Conservation (phyloP, 2,329 filamentous ascomycete genomes). For the Penicillium aurantiogriseum region DNA sequence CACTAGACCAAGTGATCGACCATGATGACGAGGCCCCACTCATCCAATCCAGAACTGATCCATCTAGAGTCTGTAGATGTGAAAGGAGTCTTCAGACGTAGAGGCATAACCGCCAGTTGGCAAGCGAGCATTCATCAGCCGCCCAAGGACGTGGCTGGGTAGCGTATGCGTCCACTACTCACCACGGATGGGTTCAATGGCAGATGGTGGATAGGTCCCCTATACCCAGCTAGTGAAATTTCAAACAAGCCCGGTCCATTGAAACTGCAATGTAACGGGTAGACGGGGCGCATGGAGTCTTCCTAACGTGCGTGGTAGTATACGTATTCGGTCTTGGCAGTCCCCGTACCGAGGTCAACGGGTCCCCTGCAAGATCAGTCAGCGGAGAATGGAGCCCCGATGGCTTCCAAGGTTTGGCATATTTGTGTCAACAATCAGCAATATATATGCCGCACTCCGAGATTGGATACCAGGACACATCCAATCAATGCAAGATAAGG, state of each 20-base stretch:
- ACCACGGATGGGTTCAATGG: background rate
- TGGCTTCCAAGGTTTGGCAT: background rate
- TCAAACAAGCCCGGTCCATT: background rate
- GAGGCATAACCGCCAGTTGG: background rate
- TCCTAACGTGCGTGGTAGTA: background rate
- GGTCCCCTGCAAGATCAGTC: background rate
- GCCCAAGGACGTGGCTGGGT: background rate
- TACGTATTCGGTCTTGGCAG: slow-evolving; percentile 7
- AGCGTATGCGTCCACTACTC: background rate
- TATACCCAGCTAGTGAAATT: background rate
- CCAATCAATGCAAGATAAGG: background rate
- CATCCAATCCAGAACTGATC: background rate
- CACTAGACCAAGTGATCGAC: slow-evolving; percentile 7
- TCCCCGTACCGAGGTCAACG: background rate
- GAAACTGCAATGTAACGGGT: background rate
- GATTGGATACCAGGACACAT: too few relatives aligned
- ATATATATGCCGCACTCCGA: background rate
- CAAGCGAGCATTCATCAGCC: background rate
- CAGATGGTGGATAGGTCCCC: background rate
- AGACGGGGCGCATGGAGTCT: background rate
- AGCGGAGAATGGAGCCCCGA: slow-evolving; percentile 3
- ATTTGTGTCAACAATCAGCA: background rate
- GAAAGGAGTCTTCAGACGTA: background rate
- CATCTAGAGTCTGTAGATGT: background rate
- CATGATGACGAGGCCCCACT: slow-evolving; percentile 10